Evolutionary conservation across 345 rosid species (phyloP).

Genomic region (Brassica rapa): DNA sequence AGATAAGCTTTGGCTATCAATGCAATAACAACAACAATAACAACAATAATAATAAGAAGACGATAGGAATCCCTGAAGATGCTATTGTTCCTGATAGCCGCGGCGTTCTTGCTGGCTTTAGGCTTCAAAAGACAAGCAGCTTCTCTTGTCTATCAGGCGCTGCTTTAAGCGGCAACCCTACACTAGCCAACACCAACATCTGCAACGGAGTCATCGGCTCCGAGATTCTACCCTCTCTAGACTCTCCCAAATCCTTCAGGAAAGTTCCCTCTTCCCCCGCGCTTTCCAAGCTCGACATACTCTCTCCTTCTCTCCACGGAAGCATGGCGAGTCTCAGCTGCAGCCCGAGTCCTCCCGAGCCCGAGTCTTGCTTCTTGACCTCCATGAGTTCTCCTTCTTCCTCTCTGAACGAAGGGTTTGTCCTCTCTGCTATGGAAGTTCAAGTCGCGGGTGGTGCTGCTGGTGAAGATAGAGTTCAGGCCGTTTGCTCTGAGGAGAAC

Average conservation of each 20-base stretch:
- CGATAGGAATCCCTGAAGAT: conserved; percentile 34
- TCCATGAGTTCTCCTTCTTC: conserved; percentile 65
- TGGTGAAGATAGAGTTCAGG: conserved; percentile 97
- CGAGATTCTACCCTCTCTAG: conserved; percentile 85
- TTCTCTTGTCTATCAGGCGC: conserved; percentile 98
- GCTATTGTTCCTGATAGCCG: neutral
- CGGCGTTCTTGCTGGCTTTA: conserved; percentile 46
- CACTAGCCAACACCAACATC: conserved; percentile 91
- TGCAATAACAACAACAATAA: conserved; percentile 52
- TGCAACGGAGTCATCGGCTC: conserved; percentile 86
- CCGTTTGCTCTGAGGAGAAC: conserved; percentile 95
- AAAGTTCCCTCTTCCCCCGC: conserved; percentile 75
- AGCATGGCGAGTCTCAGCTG: conserved; percentile 77
- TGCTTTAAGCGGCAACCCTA: conserved; percentile 91
- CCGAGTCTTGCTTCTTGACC: conserved; percentile 58
- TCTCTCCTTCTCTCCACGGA: conserved; percentile 88
- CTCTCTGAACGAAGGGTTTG: conserved; percentile 60
- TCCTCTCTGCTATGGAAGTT: conserved; percentile 61
- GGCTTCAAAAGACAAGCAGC: conserved; percentile 62
- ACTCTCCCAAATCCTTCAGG: conserved; percentile 84
- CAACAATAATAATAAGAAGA: conserved; percentile 16
- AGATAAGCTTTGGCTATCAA: conserved; percentile 90
- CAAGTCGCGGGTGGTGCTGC: conserved; percentile 99
- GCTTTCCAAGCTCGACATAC: conserved; percentile 75
- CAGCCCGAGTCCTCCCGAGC: conserved; percentile 61